These are phyloP conservation scores for Sanghuangporus baumii DNA, from an alignment of 1,284 basidiomycete species.

Conservation along the genomic window DNA sequence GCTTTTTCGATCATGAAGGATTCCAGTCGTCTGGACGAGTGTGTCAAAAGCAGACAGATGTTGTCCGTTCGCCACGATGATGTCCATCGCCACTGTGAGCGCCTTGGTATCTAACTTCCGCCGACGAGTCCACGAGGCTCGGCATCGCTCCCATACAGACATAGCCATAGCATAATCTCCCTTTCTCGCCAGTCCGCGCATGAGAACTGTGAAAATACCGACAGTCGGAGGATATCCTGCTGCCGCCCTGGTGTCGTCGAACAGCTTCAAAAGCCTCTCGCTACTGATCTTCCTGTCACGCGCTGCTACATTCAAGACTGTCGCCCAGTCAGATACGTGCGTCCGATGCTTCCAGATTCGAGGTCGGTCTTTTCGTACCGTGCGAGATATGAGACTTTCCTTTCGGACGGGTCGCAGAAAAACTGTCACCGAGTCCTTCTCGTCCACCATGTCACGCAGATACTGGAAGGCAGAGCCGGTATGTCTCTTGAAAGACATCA, in stretches of 20 bases:
- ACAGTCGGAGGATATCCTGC: slow-evolving; percentile 32
- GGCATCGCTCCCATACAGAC: slow-evolving; percentile 34
- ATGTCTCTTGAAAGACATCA: slow-evolving; percentile 30
- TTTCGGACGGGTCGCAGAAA: background rate
- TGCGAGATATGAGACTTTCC: background rate
- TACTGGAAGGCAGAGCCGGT: slow-evolving; percentile 43
- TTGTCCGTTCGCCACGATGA: slow-evolving; percentile 39
- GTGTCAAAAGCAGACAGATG: slow-evolving; percentile 44
- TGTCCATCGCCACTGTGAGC: slow-evolving; percentile 45
- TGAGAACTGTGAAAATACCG: slow-evolving; percentile 42
- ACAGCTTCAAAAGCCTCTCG: slow-evolving; percentile 33
- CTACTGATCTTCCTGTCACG: slow-evolving; percentile 28
- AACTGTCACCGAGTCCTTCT: slow-evolving; percentile 10
- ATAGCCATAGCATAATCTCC: slow-evolving; percentile 34
- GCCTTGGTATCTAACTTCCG: slow-evolving; percentile 41
- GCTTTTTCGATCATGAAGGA: slow-evolving; percentile 26
- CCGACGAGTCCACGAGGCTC: slow-evolving; percentile 28
- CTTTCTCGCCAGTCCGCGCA: slow-evolving; percentile 46
- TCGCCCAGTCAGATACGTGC: slow-evolving; percentile 16
- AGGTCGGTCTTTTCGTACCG: background rate
- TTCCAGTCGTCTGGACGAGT: slow-evolving; percentile 32
- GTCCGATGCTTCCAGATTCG: background rate
- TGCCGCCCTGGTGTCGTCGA: slow-evolving; percentile 25
- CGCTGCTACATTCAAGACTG: slow-evolving; percentile 30
- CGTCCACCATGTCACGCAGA: slow-evolving; percentile 30